These are phyloP conservation scores for Neonothopanus nambi DNA, from an alignment of 1,284 basidiomycete species.

Conservation along the genomic window DNA sequence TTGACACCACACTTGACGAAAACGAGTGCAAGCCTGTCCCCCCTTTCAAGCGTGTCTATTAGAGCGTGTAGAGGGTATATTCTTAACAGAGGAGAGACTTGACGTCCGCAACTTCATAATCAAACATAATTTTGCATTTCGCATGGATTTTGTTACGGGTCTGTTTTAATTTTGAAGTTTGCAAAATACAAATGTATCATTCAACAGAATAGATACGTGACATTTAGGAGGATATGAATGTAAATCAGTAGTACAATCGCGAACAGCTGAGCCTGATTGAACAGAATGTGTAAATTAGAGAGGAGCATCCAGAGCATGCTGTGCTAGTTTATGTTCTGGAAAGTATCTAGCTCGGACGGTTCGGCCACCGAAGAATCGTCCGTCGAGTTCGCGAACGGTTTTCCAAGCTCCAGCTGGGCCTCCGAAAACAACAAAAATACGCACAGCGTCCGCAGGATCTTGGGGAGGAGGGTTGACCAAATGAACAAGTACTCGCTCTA, in stretches of 20 bases:
- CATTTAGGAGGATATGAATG: background rate
- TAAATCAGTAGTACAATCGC: background rate
- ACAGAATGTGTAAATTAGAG: slow-evolving; percentile 22
- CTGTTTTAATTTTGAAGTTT: background rate
- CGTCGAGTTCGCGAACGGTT: slow-evolving; percentile 88
- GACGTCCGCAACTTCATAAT: too few species aligned
- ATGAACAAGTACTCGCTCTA: slow-evolving; percentile 87
- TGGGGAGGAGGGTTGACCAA: slow-evolving; percentile 62
- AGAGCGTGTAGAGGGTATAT: slow-evolving; percentile 22
- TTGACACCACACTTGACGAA: slow-evolving; percentile 87
- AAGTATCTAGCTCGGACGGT: slow-evolving; percentile 84
- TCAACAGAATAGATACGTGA: too few species aligned
- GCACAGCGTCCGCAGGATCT: slow-evolving; percentile 68
- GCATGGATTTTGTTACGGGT: background rate
- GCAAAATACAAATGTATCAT: slow-evolving; percentile 3
- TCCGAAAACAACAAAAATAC: slow-evolving; percentile 84
- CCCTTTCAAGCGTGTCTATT: slow-evolving; percentile 88
- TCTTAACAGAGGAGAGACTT: background rate
- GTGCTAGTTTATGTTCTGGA: slow-evolving; percentile 61
- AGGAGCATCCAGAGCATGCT: slow-evolving; percentile 48
- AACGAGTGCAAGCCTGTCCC: slow-evolving; percentile 92
- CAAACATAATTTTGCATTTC: too few species aligned
- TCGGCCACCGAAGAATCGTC: slow-evolving; percentile 86
- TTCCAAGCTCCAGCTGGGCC: slow-evolving; percentile 95
- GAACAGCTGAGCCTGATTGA: background rate